phyloP scores from a whole-genome alignment of 495 filamentous ascomycete genomes.

The Podospora pseudocomata region DNA sequence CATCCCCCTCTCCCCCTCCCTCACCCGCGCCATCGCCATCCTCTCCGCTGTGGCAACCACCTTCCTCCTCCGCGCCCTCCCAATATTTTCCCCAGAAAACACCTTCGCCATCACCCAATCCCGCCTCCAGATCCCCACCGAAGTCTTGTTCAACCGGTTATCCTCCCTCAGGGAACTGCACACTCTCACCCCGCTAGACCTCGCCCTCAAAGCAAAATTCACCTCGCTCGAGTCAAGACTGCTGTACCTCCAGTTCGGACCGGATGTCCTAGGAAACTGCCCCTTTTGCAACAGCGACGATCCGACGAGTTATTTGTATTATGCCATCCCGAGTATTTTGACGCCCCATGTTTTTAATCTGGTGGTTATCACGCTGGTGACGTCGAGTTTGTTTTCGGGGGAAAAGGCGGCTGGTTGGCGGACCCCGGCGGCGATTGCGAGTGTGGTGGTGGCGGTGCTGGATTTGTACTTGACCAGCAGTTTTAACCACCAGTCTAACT shows the following conservation, averaged over 20 bases:
- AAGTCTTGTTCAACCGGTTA: conserved; percentile 82
- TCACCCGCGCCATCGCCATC: conserved; percentile 53
- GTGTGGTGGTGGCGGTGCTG: conserved; percentile 52
- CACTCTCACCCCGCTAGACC: conserved; percentile 57
- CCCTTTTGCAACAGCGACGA: conserved; percentile 79
- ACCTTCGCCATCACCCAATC: conserved; percentile 75
- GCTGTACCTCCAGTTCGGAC: conserved; percentile 79
- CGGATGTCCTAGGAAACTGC: conserved; percentile 65
- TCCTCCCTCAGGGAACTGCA: conserved; percentile 51
- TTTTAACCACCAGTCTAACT: conserved; percentile 61
- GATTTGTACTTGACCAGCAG: conserved; percentile 59
- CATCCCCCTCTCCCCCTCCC: conserved; percentile 54
- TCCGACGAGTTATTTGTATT: conserved; percentile 68
- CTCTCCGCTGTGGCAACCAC: conserved; percentile 53
- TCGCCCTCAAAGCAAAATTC: conserved; percentile 61
- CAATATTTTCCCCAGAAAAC: conserved; percentile 69
- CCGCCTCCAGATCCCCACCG: conserved; percentile 76
- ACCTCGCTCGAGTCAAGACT: conserved; percentile 66
- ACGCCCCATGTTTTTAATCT: conserved; percentile 77
- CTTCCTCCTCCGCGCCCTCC: conserved; percentile 62
- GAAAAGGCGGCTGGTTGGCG: conserved; percentile 64
- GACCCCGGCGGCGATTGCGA: conserved; percentile 60
- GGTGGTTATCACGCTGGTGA: conserved; percentile 62
- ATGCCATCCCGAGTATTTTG: conserved; percentile 70
- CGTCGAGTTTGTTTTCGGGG: conserved; percentile 51